Evolutionary conservation across 2,329 filamentous ascomycete species (phyloP), one percentile per base, ranked within the genome.

Genomic region (Chalaropsis ovoidea): DNA sequence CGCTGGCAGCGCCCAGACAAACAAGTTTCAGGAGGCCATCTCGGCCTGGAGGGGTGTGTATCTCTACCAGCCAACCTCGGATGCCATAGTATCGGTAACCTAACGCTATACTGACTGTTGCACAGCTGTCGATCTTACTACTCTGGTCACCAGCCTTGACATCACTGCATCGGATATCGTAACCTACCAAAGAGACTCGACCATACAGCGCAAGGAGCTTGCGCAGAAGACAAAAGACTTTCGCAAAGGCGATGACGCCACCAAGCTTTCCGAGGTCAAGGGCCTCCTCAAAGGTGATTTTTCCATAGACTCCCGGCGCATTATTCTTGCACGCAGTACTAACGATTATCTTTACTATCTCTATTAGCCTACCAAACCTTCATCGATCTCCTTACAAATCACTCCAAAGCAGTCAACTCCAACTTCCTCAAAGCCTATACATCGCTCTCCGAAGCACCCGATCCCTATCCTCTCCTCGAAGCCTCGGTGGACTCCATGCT

Each of bases 171-270:
- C 92, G 11, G 94, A 97, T 72, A 90, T 99, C 68, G 90, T 97
- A 63, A 80, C 88, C 61, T 91, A 95, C 74, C 95, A 99, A 74
- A 85, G 92, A 71, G 94, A 97, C 75, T 90, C 93, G n/a, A 88
- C 96, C 3, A 87, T 96, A 0, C 93, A 99, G 74, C 84, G 94
- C 64, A 99, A 99, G 74, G 95, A 99, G 68, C 80, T 99, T 22
- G 94, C 95, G n/a, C 92, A 96, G 73, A 97, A 96, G 80, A 99
- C 94, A 0, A 99, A 99, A 73, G 93, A 97, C 72, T 99, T 97
- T 71, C 82, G 92, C 68, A 97, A 96, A 75, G 82, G 95, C 11
- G 93, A 97, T 71, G 91, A 99, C 79, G 79, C 87, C 11, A 84
- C 83, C 66, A 99, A 97, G 75, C 77, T 99, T 64, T 80, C 81